These are phyloP conservation scores for Penicillium salamii DNA, from an alignment of 495 filamentous ascomycete species.

Conservation along the genomic window DNA sequence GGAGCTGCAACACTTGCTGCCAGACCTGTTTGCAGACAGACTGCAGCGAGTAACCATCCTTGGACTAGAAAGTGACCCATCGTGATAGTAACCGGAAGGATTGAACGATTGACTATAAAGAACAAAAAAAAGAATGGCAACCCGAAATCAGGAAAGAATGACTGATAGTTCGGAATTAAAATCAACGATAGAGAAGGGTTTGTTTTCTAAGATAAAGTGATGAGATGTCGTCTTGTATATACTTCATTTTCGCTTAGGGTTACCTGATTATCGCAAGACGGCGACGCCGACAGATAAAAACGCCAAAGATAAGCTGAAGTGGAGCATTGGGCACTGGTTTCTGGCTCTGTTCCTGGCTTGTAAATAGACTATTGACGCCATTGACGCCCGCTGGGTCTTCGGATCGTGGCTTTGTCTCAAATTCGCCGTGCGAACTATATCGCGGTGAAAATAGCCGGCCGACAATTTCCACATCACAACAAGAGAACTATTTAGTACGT, in stretches of 20 bases:
- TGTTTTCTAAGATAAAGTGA: neutral
- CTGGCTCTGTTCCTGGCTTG: neutral
- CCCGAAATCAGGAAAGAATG: neutral
- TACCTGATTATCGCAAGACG: neutral
- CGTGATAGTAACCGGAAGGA: neutral
- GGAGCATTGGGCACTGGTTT: neutral
- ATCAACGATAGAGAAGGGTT: neutral
- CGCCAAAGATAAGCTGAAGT: neutral
- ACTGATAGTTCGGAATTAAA: neutral
- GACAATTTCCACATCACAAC: neutral
- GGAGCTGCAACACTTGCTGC: neutral
- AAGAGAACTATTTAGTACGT: neutral
- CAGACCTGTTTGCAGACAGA: neutral
- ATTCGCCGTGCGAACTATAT: neutral
- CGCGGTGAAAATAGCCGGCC: conserved; percentile 4
- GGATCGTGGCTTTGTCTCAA: neutral
- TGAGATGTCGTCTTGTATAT: conserved; percentile 1
- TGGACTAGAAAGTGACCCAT: conserved; percentile 3
- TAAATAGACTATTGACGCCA: neutral
- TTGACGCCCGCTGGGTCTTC: conserved; percentile 4
- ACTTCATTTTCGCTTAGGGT: neutral
- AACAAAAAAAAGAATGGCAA: neutral
- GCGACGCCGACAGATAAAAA: neutral
- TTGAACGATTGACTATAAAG: neutral
- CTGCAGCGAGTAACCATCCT: conserved; percentile 6